Evolutionary conservation across 1,284 basidiomycete species (phyloP).

Genomic region (Apiotrichum gamsii): DNA sequence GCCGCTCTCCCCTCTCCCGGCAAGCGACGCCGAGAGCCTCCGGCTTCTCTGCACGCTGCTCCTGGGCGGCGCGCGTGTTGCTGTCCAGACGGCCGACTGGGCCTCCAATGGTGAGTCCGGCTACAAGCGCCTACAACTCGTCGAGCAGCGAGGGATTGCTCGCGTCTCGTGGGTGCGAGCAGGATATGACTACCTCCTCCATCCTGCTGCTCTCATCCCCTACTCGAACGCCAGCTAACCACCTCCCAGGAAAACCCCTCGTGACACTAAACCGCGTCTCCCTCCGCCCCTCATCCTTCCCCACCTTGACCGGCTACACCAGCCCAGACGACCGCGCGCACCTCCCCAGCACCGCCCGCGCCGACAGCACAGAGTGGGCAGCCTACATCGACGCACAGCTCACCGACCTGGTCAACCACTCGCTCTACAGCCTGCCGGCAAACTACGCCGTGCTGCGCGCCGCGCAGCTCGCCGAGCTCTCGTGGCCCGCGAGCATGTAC

Average conservation of each 20-base stretch:
- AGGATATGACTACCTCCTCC: too few relatives aligned
- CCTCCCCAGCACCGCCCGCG: conserved; percentile 21
- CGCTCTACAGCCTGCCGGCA: conserved; percentile 39
- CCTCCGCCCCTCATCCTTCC: conserved; percentile 18
- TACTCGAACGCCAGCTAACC: background rate
- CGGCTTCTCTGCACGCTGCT: conserved; percentile 27
- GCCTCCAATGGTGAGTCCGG: conserved; percentile 19
- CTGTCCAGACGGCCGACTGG: conserved; percentile 25
- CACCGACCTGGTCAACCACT: conserved; percentile 41
- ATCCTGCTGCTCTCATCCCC: too few relatives aligned
- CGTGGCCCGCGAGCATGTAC: conserved; percentile 37
- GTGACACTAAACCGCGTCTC: conserved; percentile 20
- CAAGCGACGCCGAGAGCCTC: conserved; percentile 30
- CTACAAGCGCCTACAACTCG: too few relatives aligned
- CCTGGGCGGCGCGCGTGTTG: conserved; percentile 19
- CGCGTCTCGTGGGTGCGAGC: too few relatives aligned
- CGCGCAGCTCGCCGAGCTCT: conserved; percentile 25
- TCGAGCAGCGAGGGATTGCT: too few relatives aligned
- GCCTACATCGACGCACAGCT: conserved; percentile 39
- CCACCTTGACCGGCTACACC: conserved; percentile 26
- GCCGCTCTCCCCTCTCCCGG: conserved; percentile 27
- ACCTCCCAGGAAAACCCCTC: conserved; percentile 28
- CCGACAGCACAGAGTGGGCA: conserved; percentile 34
- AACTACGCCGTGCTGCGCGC: conserved; percentile 35
- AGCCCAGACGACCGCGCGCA: conserved; percentile 20